These are phyloP conservation scores for Alternaria rosae DNA, from an alignment of 2,329 filamentous ascomycete genomes.

Conservation along the genomic window DNA sequence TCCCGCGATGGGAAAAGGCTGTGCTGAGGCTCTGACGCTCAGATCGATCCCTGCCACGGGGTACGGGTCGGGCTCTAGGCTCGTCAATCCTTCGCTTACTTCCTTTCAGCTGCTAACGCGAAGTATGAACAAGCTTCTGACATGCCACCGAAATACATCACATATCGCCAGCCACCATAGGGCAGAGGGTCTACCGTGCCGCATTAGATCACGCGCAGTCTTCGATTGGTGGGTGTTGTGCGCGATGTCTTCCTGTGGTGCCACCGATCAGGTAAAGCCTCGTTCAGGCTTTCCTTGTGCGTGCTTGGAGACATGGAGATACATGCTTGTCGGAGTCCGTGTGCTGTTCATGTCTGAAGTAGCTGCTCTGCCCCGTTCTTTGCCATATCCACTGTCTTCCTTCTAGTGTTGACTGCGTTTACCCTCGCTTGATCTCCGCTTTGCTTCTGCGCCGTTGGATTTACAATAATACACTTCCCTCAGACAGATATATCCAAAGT, in stretches of 20 bases:
- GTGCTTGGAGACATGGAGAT: slow-evolving; percentile 7
- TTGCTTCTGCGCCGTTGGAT: slow-evolving; percentile 2
- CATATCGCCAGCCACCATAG: slow-evolving; percentile 18
- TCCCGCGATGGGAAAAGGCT: slow-evolving; percentile 7
- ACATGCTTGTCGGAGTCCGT: slow-evolving; percentile 9
- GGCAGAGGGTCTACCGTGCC: slow-evolving; percentile 13
- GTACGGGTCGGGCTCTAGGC: slow-evolving; percentile 8
- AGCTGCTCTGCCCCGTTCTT: slow-evolving; percentile 13
- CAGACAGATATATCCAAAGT: neutral
- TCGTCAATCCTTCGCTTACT: slow-evolving; percentile 26
- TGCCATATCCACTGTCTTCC: slow-evolving; percentile 8
- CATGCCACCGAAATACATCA: slow-evolving; percentile 23
- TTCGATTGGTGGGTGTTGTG: slow-evolving; percentile 15
- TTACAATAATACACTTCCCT: neutral
- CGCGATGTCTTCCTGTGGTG: slow-evolving; percentile 2
- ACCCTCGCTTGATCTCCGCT: slow-evolving; percentile 10
- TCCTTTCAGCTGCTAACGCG: slow-evolving; percentile 21
- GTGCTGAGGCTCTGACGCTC: slow-evolving; percentile 18
- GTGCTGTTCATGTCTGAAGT: slow-evolving; percentile 16
- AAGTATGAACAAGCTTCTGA: slow-evolving; percentile 25
- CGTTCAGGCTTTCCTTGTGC: slow-evolving; percentile 17
- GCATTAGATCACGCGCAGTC: slow-evolving; percentile 1
- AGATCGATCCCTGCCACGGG: slow-evolving; percentile 15
- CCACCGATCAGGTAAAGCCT: slow-evolving; percentile 15
- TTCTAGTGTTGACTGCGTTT: slow-evolving; percentile 5